These are phyloP conservation scores for Gaeumannomyces sp. DNA, from an alignment of 2,329 filamentous ascomycete genomes.

Conservation along the genomic window DNA sequence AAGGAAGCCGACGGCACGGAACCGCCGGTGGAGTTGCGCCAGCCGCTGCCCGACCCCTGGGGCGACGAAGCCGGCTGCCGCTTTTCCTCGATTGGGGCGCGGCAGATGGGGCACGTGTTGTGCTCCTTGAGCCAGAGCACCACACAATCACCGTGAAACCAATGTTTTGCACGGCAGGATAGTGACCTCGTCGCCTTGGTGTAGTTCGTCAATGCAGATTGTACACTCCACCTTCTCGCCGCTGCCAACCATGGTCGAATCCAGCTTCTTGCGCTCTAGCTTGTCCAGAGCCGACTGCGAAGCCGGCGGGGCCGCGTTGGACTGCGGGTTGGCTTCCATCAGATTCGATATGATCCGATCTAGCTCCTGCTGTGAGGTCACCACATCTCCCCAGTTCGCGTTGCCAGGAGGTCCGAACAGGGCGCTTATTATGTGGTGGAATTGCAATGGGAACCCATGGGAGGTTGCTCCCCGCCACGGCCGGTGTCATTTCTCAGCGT, in stretches of 20 bases:
- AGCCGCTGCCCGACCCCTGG: not conserved
- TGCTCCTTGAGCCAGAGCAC: conserved; percentile 81
- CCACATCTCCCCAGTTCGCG: conserved; percentile 65
- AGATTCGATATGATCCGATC: conserved; percentile 82
- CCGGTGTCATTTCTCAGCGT: conserved; percentile 14
- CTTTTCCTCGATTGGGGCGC: conserved; percentile 47
- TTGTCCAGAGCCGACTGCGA: conserved; percentile 66
- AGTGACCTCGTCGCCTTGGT: conserved; percentile 65
- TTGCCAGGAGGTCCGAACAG: conserved; percentile 47
- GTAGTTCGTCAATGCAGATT: conserved; percentile 87
- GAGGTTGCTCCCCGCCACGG: conserved; percentile 10
- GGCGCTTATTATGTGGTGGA: conserved; percentile 47
- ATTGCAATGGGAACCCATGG: conserved; percentile 28
- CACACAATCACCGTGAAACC: conserved; percentile 84
- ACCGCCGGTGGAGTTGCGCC: not conserved
- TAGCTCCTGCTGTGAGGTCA: conserved; percentile 84
- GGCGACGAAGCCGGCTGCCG: not conserved
- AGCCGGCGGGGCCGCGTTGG: conserved; percentile 77
- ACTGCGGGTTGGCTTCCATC: conserved; percentile 75
- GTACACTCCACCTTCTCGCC: conserved; percentile 77
- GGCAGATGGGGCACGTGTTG: conserved; percentile 84
- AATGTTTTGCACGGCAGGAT: conserved; percentile 83
- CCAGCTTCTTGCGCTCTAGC: conserved; percentile 65
- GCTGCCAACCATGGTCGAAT: conserved; percentile 59
- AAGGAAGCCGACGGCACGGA: not conserved